Evolutionary conservation across 2,329 filamentous ascomycete species (phyloP).

Genomic region (Hymenoscyphus repandus): DNA sequence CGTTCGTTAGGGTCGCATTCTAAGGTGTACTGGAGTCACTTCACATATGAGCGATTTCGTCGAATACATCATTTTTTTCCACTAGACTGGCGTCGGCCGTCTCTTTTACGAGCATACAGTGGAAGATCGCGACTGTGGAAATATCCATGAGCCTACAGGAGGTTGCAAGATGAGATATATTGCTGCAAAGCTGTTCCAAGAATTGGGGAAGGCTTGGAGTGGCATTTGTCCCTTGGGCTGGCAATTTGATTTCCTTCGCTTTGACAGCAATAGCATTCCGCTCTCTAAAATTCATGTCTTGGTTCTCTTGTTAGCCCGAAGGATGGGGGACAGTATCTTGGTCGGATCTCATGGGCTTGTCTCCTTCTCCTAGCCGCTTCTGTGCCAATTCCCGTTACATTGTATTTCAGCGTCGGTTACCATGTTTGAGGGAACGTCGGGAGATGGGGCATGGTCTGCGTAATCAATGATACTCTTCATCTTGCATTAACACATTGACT

Average conservation of each 20-base stretch:
- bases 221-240: conserved; percentile 15
- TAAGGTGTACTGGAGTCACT: conserved; percentile 31
- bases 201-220: conserved; percentile 12
- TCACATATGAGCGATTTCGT: conserved; percentile 33
- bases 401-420: conserved; percentile 17
- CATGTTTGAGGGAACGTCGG: conserved; percentile 9
- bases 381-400: conserved; percentile 11
- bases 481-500: neutral
- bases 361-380: conserved; percentile 9
- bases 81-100: conserved; percentile 30
- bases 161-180: conserved; percentile 22
- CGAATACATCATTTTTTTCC: conserved; percentile 26
- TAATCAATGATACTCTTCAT: conserved; percentile 19
- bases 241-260: conserved; percentile 22
- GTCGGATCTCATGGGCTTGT: conserved; percentile 19
- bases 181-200: conserved; percentile 24
- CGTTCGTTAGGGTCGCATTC: conserved; percentile 30
- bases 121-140: conserved; percentile 11
- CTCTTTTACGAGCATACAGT: conserved; percentile 24
- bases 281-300: conserved; percentile 19
- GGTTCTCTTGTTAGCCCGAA: conserved; percentile 12
- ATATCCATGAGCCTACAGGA: conserved; percentile 13
- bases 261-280: conserved; percentile 11
- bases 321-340: conserved; percentile 15
- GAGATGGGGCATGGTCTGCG: conserved; percentile 18